Base-by-base conservation (phyloP, 106 monocot genomes). In the Acorus calamus region DNA sequence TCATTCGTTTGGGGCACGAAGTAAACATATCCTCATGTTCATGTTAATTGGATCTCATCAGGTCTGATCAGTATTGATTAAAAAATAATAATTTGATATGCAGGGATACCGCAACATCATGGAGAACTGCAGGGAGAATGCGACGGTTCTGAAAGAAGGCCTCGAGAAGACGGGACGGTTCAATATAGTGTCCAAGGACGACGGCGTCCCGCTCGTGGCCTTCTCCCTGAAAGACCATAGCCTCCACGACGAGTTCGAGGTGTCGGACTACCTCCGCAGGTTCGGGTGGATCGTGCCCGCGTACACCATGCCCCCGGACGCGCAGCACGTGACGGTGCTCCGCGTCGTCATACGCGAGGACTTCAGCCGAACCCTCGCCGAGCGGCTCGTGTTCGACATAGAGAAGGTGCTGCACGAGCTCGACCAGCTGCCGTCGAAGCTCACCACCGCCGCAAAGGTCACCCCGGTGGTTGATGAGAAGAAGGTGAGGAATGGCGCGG, bases 251-350 rank as follows among this genome's bases (percentile, higher is more conserved):
- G 94, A 86, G 74, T 90, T 94, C 66, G 82, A 94, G 65, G 74
- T 96, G 11, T 96, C 96, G 7, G 78, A 96, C 42, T 62, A 61
- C 68, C 77, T 96, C 48, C 74, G 90, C 12, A 70, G 87, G 14
- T 96, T 80, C 57, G 96, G 87, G 2, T 96, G 96, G 96, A 96
- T 96, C 62, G 90, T 96, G 52, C 94, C 94, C 14, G 89, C 89
- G 8, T 90, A 96, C 84, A 90, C 89, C 4, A 87, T 96, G 94
- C 94, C 94, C 3, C 76, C 94, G 3, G 80, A 87, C 45, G 96
- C 90, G 10, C 76, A 96, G 61, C 82, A 91, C 54, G 43, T 96
- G 12, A 82, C 84, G 2, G 87, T 96, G 47, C 73, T 94, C 47
- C 86, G 94, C 4, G 89, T 89, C 2, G 94, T 94, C 55, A 69